Evolutionary conservation across 441 rosid species (phyloP).

Genomic region (Erodium chrysanthum): DNA sequence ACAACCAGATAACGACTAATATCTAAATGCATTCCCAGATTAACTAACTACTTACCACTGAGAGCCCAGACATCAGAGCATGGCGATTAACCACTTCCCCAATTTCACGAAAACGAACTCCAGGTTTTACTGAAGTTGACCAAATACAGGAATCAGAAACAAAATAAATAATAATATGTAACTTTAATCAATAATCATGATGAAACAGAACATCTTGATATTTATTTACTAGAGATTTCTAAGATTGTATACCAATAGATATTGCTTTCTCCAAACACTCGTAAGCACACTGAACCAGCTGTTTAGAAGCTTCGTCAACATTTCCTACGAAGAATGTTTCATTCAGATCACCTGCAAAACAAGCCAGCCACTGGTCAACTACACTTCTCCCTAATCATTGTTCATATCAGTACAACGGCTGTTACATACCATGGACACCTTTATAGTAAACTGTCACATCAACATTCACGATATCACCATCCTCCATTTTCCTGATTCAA

Average conservation of each 20-base stretch:
- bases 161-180: not conserved
- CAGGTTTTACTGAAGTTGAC: slow-evolving; percentile 63
- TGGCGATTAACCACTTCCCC: slow-evolving; percentile 89
- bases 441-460: slow-evolving; percentile 77
- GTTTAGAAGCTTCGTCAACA: slow-evolving; percentile 76
- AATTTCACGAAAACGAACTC: slow-evolving; percentile 79
- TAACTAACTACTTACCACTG: slow-evolving; percentile 60
- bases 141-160: not conserved
- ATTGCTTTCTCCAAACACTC: slow-evolving; percentile 92
- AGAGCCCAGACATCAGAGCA: slow-evolving; percentile 76
- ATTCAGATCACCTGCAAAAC: slow-evolving; percentile 68
- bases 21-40: not conserved
- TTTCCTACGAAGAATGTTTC: slow-evolving; percentile 93
- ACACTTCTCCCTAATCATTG: not conserved
- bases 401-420: slow-evolving; percentile 5
- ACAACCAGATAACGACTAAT: not conserved
- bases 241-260: slow-evolving; percentile 47
- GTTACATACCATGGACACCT: slow-evolving; percentile 72
- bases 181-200: not conserved
- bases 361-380: slow-evolving; percentile 13
- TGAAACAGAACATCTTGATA: not conserved
- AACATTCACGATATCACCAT: slow-evolving; percentile 83
- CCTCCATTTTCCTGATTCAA: slow-evolving; percentile 64
- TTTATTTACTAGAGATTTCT: not conserved
- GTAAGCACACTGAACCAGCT: slow-evolving; percentile 67